Evolutionary conservation across 1,284 basidiomycete genomes (phyloP), one percentile per base, ranked within the genome.

Genomic region (Pseudozyma tsukubaensis): DNA sequence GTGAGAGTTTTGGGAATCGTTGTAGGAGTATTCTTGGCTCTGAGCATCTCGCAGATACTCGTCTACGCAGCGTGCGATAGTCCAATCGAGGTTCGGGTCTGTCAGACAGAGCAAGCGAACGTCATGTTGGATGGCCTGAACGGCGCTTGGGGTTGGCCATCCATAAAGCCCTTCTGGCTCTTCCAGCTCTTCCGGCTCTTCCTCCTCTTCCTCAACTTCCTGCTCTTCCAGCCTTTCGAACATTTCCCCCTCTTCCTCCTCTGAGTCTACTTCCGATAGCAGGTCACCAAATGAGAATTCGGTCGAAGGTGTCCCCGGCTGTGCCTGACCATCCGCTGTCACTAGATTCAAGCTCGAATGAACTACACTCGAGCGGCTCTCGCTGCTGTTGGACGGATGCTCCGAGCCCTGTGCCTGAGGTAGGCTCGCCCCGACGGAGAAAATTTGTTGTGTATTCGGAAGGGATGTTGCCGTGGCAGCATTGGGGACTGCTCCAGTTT

Each of bases 101-200:
- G 44, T 39, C 12, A 72, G 55, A 18, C 69, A 72, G 16, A 66
- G 62, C 24, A 47, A 37, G 42, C 50, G 34, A n/a, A 65, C 58
- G 18, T 65, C 62, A 21, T 60, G 53, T 8, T 32, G 49, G 12
- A 70, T 64, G 36, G 57, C 59, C 35, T 57, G 60, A 37, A 70
- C 53, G 3, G 67, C 67, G 19, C 67, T 70, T 11, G 56, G 39
- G 14, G 44, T 24, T 5, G 67, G 67, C 67, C 67, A 70, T 37
- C 60, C 61, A 7, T 39, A 34, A 14, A 59, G 13, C 3, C 56
- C 67, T 7, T 52, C 64, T 7, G 48, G 48, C n/a, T 50, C 48
- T 18, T 58, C 63, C 8, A 36, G 16, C 11, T 61, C 52, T 32
- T 42, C 47, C n/a, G n/a, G n/a, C n/a, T n/a, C n/a, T 11, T 36